phyloP scores from a whole-genome alignment of 2,329 filamentous ascomycete species.

The Blastomyces emzantsi region DNA sequence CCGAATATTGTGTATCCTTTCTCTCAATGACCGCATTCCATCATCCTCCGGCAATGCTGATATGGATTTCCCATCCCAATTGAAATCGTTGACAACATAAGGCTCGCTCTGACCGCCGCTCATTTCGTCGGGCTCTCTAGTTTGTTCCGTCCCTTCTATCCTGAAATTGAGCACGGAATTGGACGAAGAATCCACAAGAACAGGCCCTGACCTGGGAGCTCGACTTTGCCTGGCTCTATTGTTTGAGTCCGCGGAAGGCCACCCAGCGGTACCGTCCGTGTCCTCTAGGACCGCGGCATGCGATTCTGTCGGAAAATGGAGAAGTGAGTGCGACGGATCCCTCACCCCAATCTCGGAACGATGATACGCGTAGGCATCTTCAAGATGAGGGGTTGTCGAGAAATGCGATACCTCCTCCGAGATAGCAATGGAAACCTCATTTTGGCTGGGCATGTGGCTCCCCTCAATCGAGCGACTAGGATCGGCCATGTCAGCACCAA shows the following conservation, averaged over 20 bases:
- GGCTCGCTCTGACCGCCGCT: background rate
- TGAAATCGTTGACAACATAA: slow-evolving; percentile 1
- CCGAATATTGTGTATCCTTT: slow-evolving; percentile 61
- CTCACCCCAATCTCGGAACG: background rate
- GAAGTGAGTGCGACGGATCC: background rate
- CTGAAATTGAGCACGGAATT: background rate
- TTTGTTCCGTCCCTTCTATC: background rate
- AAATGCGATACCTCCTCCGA: background rate
- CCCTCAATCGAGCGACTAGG: background rate
- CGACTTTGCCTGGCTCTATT: background rate
- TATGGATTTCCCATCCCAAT: slow-evolving; percentile 18
- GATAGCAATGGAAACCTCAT: background rate
- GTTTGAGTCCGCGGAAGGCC: background rate
- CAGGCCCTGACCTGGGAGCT: background rate
- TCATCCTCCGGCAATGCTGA: slow-evolving; percentile 60
- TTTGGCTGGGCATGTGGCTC: background rate
- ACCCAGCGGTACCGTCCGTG: background rate
- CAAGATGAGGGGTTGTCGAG: background rate
- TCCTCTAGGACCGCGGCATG: background rate
- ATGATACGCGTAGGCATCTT: background rate
- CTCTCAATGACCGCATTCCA: slow-evolving; percentile 61
- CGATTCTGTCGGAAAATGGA: background rate
- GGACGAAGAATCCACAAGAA: background rate
- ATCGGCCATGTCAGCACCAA: background rate
- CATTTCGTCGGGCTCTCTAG: slow-evolving; percentile 2